phyloP scores from a whole-genome alignment of 768 basidiomycete species.

The Tremella yokohamensis region DNA sequence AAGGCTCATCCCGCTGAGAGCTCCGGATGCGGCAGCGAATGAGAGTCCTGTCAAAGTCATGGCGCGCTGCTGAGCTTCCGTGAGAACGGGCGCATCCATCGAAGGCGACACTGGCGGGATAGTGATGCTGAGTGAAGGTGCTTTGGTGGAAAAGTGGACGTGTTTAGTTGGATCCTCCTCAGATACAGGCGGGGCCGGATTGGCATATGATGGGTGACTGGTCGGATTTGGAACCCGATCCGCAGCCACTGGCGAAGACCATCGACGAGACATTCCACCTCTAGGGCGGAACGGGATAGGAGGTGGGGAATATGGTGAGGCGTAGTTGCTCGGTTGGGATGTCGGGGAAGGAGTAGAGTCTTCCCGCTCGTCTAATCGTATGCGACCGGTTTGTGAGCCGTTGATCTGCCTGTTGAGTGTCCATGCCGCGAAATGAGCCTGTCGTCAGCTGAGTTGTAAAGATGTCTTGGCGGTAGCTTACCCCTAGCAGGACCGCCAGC shows the following conservation, averaged over 20 bases:
- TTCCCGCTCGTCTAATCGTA: conserved; percentile 17
- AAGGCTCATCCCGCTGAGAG: conserved; percentile 85
- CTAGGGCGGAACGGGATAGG: conserved; percentile 36
- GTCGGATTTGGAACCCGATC: neutral
- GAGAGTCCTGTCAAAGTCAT: conserved; percentile 70
- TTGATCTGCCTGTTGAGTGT: conserved; percentile 52
- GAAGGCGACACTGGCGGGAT: conserved; percentile 4
- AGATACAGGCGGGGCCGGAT: neutral
- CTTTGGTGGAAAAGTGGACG: neutral
- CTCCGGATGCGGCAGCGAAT: conserved; percentile 82
- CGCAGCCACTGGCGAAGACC: conserved; percentile 11
- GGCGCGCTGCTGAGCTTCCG: conserved; percentile 41
- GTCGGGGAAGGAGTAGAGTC: conserved; percentile 12
- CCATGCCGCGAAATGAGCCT: conserved; percentile 75
- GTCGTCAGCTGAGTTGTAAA: neutral
- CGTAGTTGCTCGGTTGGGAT: conserved; percentile 32
- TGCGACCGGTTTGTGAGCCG: conserved; percentile 9
- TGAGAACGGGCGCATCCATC: neutral
- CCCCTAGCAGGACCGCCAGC: conserved; percentile 61
- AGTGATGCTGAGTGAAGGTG: conserved; percentile 1
- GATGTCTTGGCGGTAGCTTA: conserved; percentile 48
- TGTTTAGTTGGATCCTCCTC: neutral
- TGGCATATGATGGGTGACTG: neutral
- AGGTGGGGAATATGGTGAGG: conserved; percentile 29
- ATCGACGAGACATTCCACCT: conserved; percentile 3